Conservation (phyloP, 805 yeast species). For the Diddensiella santjacobensis region DNA sequence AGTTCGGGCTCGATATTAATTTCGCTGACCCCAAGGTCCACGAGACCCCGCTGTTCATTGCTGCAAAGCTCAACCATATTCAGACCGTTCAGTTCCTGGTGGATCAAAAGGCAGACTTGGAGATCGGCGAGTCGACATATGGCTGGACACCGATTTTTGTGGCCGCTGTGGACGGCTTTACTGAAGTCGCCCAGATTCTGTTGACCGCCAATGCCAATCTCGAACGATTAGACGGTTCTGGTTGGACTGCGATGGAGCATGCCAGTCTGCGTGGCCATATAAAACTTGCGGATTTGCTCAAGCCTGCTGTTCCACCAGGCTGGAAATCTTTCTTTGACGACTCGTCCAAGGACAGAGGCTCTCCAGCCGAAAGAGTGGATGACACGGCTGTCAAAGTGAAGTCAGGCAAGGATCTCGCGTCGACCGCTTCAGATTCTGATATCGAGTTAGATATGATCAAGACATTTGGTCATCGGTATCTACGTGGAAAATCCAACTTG, state of each 20-base stretch:
- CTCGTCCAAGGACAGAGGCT: not conserved
- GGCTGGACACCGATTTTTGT: slow-evolving; percentile 94
- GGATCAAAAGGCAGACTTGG: slow-evolving; percentile 61
- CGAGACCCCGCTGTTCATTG: slow-evolving; percentile 83
- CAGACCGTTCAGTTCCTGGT: slow-evolving; percentile 55
- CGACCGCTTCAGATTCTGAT: not conserved
- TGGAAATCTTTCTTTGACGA: slow-evolving; percentile 4
- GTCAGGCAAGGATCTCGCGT: slow-evolving; percentile 9
- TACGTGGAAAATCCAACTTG: slow-evolving; percentile 59
- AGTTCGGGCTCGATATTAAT: slow-evolving; percentile 57
- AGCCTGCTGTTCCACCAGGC: slow-evolving; percentile 21
- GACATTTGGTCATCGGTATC: slow-evolving; percentile 79
- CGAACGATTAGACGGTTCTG: slow-evolving; percentile 68
- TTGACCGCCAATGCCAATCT: slow-evolving; percentile 51
- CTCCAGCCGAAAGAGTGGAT: not conserved
- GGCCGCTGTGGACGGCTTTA: slow-evolving; percentile 82
- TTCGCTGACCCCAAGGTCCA: slow-evolving; percentile 53
- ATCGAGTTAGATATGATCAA: slow-evolving; percentile 51
- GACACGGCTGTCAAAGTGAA: slow-evolving; percentile 1
- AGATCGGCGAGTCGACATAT: slow-evolving; percentile 69
- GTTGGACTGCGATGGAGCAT: slow-evolving; percentile 98
- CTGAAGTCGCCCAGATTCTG: slow-evolving; percentile 53
- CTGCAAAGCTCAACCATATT: slow-evolving; percentile 58
- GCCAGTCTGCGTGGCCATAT: slow-evolving; percentile 88
- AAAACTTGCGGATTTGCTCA: slow-evolving; percentile 57